A percentile compares a stretch with the other conserved stretches of the same genome.
Conservation (phyloP, 352 stramenopile genomes). For the Phytophthora sojae region DNA sequence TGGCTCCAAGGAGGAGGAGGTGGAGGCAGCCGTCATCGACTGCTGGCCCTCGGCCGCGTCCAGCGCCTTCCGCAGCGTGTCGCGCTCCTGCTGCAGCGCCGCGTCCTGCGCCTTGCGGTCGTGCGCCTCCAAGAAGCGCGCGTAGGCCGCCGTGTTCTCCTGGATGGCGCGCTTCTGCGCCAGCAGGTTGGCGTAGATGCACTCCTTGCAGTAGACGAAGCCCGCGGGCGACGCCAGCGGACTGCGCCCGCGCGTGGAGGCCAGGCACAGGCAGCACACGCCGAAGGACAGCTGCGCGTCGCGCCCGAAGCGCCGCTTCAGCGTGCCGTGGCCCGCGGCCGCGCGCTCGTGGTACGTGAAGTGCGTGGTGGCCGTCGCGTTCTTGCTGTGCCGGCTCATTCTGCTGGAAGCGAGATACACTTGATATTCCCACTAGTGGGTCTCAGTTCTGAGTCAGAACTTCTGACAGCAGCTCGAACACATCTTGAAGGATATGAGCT, state of each 20-base stretch:
- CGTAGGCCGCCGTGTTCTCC: constrained; percentile 68
- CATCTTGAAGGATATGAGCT: too few species aligned
- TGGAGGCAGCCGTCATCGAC: too few species aligned
- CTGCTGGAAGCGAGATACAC: too few species aligned
- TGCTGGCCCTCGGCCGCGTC: constrained; percentile 21
- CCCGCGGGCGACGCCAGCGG: constrained; percentile 76
- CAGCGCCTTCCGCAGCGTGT: constrained; percentile 62
- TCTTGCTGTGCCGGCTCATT: constrained; percentile 91
- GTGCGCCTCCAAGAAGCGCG: constrained; percentile 64
- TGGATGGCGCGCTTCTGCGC: constrained; percentile 86
- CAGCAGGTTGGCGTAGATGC: constrained; percentile 88
- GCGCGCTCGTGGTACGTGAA: constrained; percentile 88
- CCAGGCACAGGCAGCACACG: constrained; percentile 80
- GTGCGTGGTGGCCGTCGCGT: constrained; percentile 85
- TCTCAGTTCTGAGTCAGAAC: too few species aligned
- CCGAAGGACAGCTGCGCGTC: constrained; percentile 85
- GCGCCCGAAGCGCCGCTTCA: constrained; percentile 85
- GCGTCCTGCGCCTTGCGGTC: constrained; percentile 58
- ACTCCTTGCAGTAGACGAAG: constrained; percentile 89
- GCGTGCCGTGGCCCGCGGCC: constrained; percentile 80
- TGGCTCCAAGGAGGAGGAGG: not conserved
- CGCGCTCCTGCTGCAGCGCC: constrained; percentile 56
- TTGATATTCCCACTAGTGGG: too few species aligned
- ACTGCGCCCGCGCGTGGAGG: constrained; percentile 57
- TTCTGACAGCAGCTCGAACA: too few species aligned